Evolutionary conservation across 169 alveolate genomes (phyloP).

Genomic region (Plasmodium blacklocki): DNA sequence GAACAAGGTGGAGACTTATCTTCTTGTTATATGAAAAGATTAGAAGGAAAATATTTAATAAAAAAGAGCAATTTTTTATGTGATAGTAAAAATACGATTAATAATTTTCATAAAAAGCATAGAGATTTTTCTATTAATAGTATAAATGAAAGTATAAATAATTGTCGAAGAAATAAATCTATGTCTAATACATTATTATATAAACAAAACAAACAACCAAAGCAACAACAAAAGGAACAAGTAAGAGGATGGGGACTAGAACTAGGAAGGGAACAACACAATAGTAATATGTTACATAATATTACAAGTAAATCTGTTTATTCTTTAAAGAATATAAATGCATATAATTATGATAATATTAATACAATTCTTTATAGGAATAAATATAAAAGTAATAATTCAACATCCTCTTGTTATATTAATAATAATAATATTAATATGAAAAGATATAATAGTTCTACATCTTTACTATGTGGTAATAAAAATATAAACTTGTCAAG

Average conservation of each 20-base stretch:
- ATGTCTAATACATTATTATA: background rate
- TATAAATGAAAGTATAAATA: constrained; percentile 63
- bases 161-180: constrained; percentile 15
- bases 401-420: background rate
- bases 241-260: background rate
- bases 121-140: constrained; percentile 42
- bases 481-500: too few species aligned
- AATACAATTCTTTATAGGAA: too few species aligned
- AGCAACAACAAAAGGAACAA: background rate
- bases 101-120: background rate
- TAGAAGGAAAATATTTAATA: too few species aligned
- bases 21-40: too few species aligned
- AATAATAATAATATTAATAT: background rate
- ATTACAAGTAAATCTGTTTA: too few species aligned
- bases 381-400: too few species aligned
- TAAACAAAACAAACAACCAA: background rate
- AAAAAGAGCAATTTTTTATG: too few species aligned
- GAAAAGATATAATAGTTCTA: background rate
- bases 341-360: too few species aligned
- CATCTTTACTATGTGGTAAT: background rate
- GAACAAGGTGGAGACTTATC: too few species aligned
- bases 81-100: background rate
- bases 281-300: too few species aligned
- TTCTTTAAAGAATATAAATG: too few species aligned
- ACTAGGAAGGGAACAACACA: too few species aligned